Evolutionary conservation across 768 basidiomycete species (phyloP), one percentile per base, ranked within the genome.

Genomic region (Russula vinacea): DNA sequence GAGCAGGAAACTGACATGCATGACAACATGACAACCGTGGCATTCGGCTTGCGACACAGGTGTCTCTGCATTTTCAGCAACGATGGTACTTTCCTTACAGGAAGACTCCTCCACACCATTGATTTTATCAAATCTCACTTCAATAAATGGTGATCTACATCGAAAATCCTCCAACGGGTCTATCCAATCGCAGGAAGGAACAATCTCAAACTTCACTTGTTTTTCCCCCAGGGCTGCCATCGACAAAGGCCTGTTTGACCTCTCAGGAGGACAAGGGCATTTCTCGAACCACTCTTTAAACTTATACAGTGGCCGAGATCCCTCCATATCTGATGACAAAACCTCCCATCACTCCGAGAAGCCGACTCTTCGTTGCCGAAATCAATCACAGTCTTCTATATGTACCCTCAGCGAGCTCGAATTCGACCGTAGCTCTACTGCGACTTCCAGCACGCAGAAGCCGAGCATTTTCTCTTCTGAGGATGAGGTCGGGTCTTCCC

Each of bases 361-460:
- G 70, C 65, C 0, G 11, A 13, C 9, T 0, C 22, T 22, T 11
- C 4, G 74, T 47, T 54, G 62, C 29, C 58, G 62, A 65, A 63
- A 72, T 70, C 71, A 70, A 67, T 70, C 73, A 55, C 65, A 74
- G 60, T 58, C 71, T 65, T 71, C 72, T 32, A 66, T 65, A 51
- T 67, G 76, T 56, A 29, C 26, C 2, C 76, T 83, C 0, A 84
- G 87, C 3, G 64, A 72, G 40, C 42, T 67, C 58, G 65, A 75
- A 74, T 40, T 66, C 68, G 56, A 65, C 40, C 59, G 58, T 7
- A 61, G 54, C 32, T 53, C 50, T 35, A 71, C 71, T 8, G 69
- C 62, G 67, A 53, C 77, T 70, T 67, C 76, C 72, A 68, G n/a
- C 74, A 63, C 71, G 6, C 69, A n/a, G 37, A 64, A 39, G 52